Evolutionary conservation across 352 stramenopile species (phyloP).

Genomic region (Globisporangium mamillatum): DNA sequence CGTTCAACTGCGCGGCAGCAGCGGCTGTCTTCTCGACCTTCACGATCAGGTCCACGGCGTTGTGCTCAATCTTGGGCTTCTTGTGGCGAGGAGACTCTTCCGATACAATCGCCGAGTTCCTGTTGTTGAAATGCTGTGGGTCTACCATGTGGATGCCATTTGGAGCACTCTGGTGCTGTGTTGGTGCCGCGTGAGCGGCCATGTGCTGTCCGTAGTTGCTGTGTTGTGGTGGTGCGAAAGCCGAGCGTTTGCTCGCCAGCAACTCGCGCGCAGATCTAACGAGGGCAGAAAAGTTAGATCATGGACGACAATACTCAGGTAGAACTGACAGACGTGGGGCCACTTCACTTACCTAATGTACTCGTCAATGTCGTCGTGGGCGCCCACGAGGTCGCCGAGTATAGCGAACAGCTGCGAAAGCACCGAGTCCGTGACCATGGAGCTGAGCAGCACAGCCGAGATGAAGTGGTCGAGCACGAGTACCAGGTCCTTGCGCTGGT

Average conservation of each 20-base stretch:
- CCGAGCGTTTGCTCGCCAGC: constrained; percentile 31
- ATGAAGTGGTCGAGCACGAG: constrained; percentile 68
- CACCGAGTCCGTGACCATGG: constrained; percentile 28
- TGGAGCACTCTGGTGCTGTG: not conserved
- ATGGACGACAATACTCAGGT: too few species aligned
- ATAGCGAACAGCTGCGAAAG: constrained; percentile 39
- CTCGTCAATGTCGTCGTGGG: constrained; percentile 51
- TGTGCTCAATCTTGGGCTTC: constrained; percentile 30
- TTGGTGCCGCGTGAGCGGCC: not conserved
- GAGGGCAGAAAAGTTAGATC: not conserved
- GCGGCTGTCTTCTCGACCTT: constrained; percentile 45
- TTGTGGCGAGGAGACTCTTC: constrained; percentile 32
- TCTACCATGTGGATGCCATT: constrained; percentile 19
- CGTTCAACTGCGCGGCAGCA: constrained; percentile 12
- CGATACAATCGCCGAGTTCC: constrained; percentile 7
- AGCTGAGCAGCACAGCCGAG: constrained; percentile 60
- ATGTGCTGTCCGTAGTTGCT: constrained; percentile 5
- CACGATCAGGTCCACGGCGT: constrained; percentile 28
- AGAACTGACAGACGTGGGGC: too few species aligned
- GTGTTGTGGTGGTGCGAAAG: constrained; percentile 17
- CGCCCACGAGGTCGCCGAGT: constrained; percentile 33
- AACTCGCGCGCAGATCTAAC: constrained; percentile 37
- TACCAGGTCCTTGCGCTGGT: constrained; percentile 53
- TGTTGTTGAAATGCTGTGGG: constrained; percentile 16
- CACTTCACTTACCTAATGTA: constrained; percentile 48